Conservation (phyloP, 192 early-diverging fungal species). For the Rhizophagus sp. region DNA sequence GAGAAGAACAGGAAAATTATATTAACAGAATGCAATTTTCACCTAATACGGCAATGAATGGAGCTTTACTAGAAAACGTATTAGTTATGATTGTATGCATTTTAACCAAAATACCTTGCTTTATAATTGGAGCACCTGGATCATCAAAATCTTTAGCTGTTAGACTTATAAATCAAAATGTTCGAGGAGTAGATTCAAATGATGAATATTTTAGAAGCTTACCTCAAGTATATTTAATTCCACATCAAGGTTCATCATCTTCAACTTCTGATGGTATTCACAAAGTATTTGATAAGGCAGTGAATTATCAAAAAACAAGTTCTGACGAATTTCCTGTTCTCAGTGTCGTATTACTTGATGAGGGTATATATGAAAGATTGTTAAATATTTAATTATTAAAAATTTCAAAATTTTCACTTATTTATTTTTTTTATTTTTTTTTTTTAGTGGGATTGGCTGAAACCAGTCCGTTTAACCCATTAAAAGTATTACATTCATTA, state of each 20-base stretch:
- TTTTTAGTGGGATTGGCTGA: slow-evolving; percentile 29
- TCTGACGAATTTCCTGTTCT: slow-evolving; percentile 26
- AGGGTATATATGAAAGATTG: slow-evolving; percentile 8
- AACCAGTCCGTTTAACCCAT: slow-evolving; percentile 21
- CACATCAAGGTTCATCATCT: slow-evolving; percentile 35
- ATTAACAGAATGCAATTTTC: slow-evolving; percentile 22
- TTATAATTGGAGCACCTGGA: slow-evolving; percentile 28
- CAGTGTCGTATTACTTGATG: slow-evolving; percentile 35
- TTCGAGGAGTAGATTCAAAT: slow-evolving; percentile 29
- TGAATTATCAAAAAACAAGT: slow-evolving; percentile 23
- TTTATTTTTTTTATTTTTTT: too few relatives aligned
- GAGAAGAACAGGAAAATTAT: slow-evolving; percentile 22
- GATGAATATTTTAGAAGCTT: slow-evolving; percentile 29
- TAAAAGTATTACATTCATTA: slow-evolving; percentile 21
- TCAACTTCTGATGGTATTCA: slow-evolving; percentile 36
- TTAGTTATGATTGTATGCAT: slow-evolving; percentile 25
- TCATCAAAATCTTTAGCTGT: slow-evolving; percentile 33
- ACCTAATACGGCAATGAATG: slow-evolving; percentile 19
- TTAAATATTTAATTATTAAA: not conserved
- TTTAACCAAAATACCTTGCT: slow-evolving; percentile 17
- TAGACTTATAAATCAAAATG: slow-evolving; percentile 28
- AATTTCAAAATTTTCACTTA: not conserved
- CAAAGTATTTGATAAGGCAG: slow-evolving; percentile 33
- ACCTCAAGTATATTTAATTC: slow-evolving; percentile 30
- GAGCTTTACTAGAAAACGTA: slow-evolving; percentile 33